phyloP scores from a whole-genome alignment of 2,329 filamentous ascomycete genomes.

The Fusarium torulosum region DNA sequence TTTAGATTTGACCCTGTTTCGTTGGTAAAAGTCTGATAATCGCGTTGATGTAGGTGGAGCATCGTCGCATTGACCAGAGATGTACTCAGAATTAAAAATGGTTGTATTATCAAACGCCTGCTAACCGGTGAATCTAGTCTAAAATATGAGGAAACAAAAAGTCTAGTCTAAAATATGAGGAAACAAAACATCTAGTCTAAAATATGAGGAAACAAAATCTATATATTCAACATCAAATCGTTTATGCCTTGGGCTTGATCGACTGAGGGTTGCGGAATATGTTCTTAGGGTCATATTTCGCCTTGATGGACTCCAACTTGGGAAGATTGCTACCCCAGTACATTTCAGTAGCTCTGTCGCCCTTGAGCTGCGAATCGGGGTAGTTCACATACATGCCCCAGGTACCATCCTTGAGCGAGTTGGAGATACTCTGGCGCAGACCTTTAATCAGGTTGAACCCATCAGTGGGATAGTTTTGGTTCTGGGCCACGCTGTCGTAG shows the following conservation, averaged over 20 bases:
- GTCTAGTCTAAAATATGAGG: neutral
- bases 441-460: slow-evolving; percentile 53
- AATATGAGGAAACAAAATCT: neutral
- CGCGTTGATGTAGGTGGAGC: too few relatives aligned
- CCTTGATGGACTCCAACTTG: slow-evolving; percentile 54
- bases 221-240: neutral
- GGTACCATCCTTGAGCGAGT: slow-evolving; percentile 40
- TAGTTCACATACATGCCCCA: slow-evolving; percentile 61
- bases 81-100: too few relatives aligned
- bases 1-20: neutral
- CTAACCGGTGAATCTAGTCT: neutral
- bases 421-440: slow-evolving; percentile 53
- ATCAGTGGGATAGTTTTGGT: slow-evolving; percentile 49
- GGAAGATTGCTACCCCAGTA: slow-evolving; percentile 56
- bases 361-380: slow-evolving; percentile 54
- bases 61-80: too few relatives aligned
- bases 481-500: slow-evolving; percentile 55
- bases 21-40: neutral
- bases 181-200: neutral
- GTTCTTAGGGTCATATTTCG: slow-evolving; percentile 53
- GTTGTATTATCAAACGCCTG: neutral
- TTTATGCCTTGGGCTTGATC: slow-evolving; percentile 31
- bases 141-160: neutral
- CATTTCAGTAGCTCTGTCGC: slow-evolving; percentile 50
- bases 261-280: slow-evolving; percentile 57